Conservation (phyloP, 73 alveolate species). For the Effrenium voratum region DNA sequence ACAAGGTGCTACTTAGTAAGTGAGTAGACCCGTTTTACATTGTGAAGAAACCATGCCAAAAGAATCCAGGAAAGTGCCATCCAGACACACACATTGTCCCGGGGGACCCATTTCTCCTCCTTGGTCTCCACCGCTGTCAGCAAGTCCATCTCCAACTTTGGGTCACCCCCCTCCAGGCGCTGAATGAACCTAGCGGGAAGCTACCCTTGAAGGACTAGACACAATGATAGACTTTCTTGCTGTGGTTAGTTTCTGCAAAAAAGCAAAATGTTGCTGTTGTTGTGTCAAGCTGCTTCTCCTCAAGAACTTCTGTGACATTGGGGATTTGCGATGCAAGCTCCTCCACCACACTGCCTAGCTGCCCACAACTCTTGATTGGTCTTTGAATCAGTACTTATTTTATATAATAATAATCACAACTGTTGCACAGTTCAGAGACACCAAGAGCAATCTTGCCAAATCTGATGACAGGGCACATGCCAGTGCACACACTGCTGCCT, state of each 20-base stretch:
- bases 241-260: background rate
- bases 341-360: constrained; percentile 5
- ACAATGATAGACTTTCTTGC: background rate
- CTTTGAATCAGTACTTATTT: too few relatives aligned
- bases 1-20: too few relatives aligned
- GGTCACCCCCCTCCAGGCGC: background rate
- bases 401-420: too few relatives aligned
- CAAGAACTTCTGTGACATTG: background rate
- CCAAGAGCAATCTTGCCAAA: background rate
- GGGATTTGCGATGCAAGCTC: constrained; percentile 24
- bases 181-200: background rate
- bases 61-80: too few relatives aligned
- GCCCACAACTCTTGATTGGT: background rate
- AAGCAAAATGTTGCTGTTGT: background rate
- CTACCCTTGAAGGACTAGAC: background rate
- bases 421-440: background rate
- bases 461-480: background rate
- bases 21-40: too few relatives aligned
- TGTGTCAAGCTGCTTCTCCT: background rate
- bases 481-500: background rate
- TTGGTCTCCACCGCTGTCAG: background rate
- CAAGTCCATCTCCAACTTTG: background rate
- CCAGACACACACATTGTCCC: constrained; percentile 8
- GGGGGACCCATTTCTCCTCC: constrained; percentile 7
- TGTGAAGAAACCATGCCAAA: too few relatives aligned